A percentile compares a stretch with the other conserved stretches of the same genome.
Conservation (phyloP, 169 alveolate genomes). For the Toxoplasma gondii region DNA sequence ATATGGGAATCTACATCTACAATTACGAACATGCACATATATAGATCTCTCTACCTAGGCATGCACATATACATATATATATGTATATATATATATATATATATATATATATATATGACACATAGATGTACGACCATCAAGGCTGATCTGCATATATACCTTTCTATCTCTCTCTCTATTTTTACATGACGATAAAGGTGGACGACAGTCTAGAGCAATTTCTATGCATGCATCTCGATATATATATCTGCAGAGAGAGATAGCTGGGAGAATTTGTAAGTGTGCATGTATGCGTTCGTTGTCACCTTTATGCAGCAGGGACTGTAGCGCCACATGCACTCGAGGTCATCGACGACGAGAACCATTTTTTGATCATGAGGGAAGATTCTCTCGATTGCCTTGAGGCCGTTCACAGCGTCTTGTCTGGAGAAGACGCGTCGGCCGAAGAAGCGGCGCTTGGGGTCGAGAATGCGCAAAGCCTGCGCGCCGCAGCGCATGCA, state of each 20-base stretch:
- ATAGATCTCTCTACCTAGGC: not conserved
- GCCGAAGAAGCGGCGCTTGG: constrained; percentile 31
- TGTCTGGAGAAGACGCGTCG: constrained; percentile 30
- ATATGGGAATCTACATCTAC: not conserved
- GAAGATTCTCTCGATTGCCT: constrained; percentile 11
- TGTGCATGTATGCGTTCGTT: not conserved
- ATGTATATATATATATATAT: too few species aligned
- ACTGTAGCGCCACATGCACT: constrained; percentile 22
- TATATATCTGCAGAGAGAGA: not conserved
- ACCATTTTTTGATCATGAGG: constrained; percentile 13
- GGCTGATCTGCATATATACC: too few species aligned
- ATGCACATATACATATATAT: too few species aligned
- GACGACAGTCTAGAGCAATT: too few species aligned
- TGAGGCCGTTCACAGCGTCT: constrained; percentile 33
- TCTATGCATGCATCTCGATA: not conserved
- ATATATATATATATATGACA: too few species aligned
- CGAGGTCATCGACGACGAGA: constrained; percentile 49
- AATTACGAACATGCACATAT: not conserved
- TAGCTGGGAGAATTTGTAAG: not conserved
- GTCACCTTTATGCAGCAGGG: constrained; percentile 28
- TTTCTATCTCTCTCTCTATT: too few species aligned
- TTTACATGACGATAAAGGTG: too few species aligned
- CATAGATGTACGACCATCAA: too few species aligned
- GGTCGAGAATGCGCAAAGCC: constrained; percentile 40
- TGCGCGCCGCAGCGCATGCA: not conserved